Evolutionary conservation across 495 filamentous ascomycete genomes (phyloP).

Genomic region (Tetracladium marchalianum): DNA sequence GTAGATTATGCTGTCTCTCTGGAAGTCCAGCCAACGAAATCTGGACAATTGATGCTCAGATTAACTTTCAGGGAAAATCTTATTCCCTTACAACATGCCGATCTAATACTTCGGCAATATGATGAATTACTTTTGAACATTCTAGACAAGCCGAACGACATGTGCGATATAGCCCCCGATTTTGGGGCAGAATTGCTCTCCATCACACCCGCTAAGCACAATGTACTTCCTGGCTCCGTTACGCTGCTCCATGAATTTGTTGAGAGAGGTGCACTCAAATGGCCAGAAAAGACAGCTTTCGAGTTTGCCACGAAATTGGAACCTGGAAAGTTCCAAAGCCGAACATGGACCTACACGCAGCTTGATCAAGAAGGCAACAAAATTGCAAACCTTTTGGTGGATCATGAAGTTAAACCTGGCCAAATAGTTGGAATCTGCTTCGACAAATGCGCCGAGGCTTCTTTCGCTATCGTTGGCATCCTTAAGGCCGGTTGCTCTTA

Average conservation of each 20-base stretch:
- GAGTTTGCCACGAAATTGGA: slow-evolving; percentile 44
- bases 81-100: slow-evolving; percentile 53
- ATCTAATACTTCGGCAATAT: slow-evolving; percentile 50
- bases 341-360: slow-evolving; percentile 51
- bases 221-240: slow-evolving; percentile 30
- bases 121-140: slow-evolving; percentile 37
- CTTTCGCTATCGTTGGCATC: slow-evolving; percentile 69
- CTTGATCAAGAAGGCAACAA: slow-evolving; percentile 50
- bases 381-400: slow-evolving; percentile 43
- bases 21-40: slow-evolving; percentile 49
- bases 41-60: slow-evolving; percentile 39
- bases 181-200: slow-evolving; percentile 36
- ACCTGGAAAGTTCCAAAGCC: slow-evolving; percentile 21
- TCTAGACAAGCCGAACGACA: slow-evolving; percentile 13
- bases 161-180: slow-evolving; percentile 6
- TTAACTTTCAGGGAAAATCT: slow-evolving; percentile 51
- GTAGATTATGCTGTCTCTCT: slow-evolving; percentile 56
- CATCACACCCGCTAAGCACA: slow-evolving; percentile 38
- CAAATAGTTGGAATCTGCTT: slow-evolving; percentile 68
- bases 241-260: slow-evolving; percentile 54
- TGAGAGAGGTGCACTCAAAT: slow-evolving; percentile 30
- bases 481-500: slow-evolving; percentile 77
- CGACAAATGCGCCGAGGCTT: slow-evolving; percentile 69
- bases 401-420: slow-evolving; percentile 27
- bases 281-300: slow-evolving; percentile 43